Percentiles rank a stretch among this genome's conserved stretches.
phyloP scores from a whole-genome alignment of 2,329 filamentous ascomycete genomes.

The Coniochaeta sp. region DNA sequence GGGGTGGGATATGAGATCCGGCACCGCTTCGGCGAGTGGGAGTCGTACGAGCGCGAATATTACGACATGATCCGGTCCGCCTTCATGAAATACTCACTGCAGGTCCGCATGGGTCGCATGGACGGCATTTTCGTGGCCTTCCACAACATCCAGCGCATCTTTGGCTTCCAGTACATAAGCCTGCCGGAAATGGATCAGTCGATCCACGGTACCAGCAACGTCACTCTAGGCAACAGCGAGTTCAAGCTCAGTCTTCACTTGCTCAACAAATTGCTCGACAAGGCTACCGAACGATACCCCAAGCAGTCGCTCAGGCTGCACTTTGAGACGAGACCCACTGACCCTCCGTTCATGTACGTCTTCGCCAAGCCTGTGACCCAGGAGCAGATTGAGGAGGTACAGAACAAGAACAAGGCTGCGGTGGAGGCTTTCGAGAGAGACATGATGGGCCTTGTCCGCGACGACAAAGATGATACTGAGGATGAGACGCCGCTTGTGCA shows the following conservation, averaged over 20 bases:
- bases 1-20: conserved; percentile 85
- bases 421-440: conserved; percentile 63
- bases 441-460: conserved; percentile 44
- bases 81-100: conserved; percentile 93
- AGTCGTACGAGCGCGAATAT: conserved; percentile 93
- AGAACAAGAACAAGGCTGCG: conserved; percentile 56
- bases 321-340: conserved; percentile 65
- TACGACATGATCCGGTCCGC: conserved; percentile 94
- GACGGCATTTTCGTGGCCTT: conserved; percentile 97
- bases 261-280: conserved; percentile 72
- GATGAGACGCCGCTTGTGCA: conserved; percentile 4
- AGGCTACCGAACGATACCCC: conserved; percentile 69
- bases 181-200: conserved; percentile 82
- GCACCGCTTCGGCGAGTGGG: conserved; percentile 65
- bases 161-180: conserved; percentile 93
- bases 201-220: conserved; percentile 70
- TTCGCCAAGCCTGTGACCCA: conserved; percentile 80
- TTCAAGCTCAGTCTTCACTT: conserved; percentile 76
- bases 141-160: conserved; percentile 91
- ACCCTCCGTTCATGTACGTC: conserved; percentile 70
- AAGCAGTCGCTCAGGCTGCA: conserved; percentile 69
- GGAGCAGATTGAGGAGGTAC: conserved; percentile 65
- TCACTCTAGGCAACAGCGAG: conserved; percentile 67
- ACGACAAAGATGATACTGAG: conserved; percentile 19
- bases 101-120: conserved; percentile 96